phyloP scores from a whole-genome alignment of 2,329 filamentous ascomycete genomes.

The Lasiodiplodia gonubiensis region DNA sequence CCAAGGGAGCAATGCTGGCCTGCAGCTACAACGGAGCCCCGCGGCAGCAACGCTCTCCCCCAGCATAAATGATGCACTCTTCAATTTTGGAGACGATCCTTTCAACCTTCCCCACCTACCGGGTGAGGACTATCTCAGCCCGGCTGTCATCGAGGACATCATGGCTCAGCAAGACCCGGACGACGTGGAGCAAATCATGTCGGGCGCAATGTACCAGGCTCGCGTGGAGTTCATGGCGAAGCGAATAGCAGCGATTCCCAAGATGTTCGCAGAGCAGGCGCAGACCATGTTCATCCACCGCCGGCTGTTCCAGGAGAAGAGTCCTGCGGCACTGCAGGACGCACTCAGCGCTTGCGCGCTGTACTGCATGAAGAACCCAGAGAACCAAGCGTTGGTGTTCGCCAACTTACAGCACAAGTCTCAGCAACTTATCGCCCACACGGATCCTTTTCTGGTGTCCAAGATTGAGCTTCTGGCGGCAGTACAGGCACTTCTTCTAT shows the following conservation, averaged over 20 bases:
- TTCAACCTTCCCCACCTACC: constrained; percentile 30
- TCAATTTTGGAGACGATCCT: constrained; percentile 30
- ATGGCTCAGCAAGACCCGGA: not conserved
- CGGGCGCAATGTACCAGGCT: constrained; percentile 12
- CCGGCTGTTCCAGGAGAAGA: constrained; percentile 28
- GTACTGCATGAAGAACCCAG: constrained; percentile 29
- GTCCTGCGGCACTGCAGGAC: constrained; percentile 31
- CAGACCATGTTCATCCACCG: constrained; percentile 34
- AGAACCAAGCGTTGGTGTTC: constrained; percentile 31
- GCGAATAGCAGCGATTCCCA: constrained; percentile 26
- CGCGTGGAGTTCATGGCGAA: constrained; percentile 28
- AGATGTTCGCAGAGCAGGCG: constrained; percentile 31
- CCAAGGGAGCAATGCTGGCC: too few species aligned
- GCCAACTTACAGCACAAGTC: constrained; percentile 30
- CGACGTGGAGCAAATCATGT: not conserved
- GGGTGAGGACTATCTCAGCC: not conserved
- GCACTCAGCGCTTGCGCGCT: constrained; percentile 32
- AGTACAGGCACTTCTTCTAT: constrained; percentile 37
- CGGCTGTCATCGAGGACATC: constrained; percentile 14
- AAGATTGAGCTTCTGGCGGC: constrained; percentile 30
- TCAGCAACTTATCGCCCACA: constrained; percentile 29
- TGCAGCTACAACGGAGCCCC: constrained; percentile 4
- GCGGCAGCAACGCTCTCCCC: not conserved
- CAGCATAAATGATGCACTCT: constrained; percentile 20
- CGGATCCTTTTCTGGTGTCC: constrained; percentile 21